Base-by-base conservation (phyloP, 164 flowering plant species). In the Nymphaea colorata region DNA sequence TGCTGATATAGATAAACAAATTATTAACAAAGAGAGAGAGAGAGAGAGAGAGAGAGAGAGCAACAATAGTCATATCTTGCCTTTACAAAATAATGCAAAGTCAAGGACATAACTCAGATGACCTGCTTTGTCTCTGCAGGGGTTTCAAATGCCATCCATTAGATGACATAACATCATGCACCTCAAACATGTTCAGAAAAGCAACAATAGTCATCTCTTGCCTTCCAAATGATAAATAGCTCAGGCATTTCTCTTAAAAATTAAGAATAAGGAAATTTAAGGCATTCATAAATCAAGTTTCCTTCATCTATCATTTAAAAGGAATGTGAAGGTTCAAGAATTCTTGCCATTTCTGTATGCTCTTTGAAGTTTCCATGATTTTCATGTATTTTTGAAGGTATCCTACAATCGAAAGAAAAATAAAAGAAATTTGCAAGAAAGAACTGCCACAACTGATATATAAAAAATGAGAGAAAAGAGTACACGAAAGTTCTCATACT, bases 141-240 rank as follows among this genome's bases (percentile, higher is more conserved):
- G 97, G 90, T 81, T 91, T 94, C 79, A 91, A 82, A 78, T 94
- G 98, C 98, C 98, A 94, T 64, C 97, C 97, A 78, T 81, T 91
- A 60, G 89, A 83, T 18, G 93, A 83, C 92, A 94, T 77, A 61
- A 84, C 65, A 66, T 94, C 98, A 74, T 94, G 87, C 61, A 94
- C 92, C 82, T 91, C 97, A 76, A 94, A 91, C 69, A 94, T 91
- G 80, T 94, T 97, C 4, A 94, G 4, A 75, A 94, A 79, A 43
- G 97, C 97, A 57, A 94, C 80, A 61, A 94, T 77, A 41, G 98
- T 94, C 98, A 91, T 94, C 76, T 91, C 95, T 61, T 96, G 97
- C 80, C 78, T 81, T 80, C 98, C 98, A 78, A 94, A n/a, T 72
- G 45, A 91, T 69, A 72, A 81, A 88, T 69, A 94, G 68, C 74